Evolutionary conservation across 768 basidiomycete genomes (phyloP), one percentile per base, ranked within the genome.

Genomic region (Pulveroboletus sp.): DNA sequence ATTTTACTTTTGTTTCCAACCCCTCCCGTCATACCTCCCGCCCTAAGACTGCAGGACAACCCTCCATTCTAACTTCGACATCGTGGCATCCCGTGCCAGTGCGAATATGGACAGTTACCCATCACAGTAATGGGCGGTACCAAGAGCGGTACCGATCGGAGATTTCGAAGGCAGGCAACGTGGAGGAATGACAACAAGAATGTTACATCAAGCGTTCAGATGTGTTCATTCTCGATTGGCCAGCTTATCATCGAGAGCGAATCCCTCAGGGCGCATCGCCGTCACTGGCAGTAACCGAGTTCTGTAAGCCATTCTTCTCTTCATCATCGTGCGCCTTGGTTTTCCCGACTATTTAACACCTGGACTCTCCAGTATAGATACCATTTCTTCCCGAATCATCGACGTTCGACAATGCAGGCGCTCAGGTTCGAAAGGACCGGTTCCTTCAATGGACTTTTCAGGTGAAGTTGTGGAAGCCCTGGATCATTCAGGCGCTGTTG

Each of bases 391-490:
- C 23, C n/a, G 13, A 26, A 17, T 49, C 47, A 29, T 41, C 45
- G 35, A 24, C 36, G 27, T 36, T 43, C 47, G 2, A 61, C 32
- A 6, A 69, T 71, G 68, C 64, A 63, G 30, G 68, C 69, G 2
- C 64, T 69, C 16, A 57, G 59, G 49, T 66, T 69, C 36, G 63
- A 67, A 30, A 59, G 60, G 46, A 61, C 61, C 6, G 68, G 68
- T 14, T 68, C 69, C 4, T 54, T 68, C 24, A 59, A 69, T 37
- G 50, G 68, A 69, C 32, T 71, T 71, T 31, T 70, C 68, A 2
- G 68, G 68, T 0, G 60, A 70, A n/a, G 64, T 69, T 24, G 59
- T 64, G 11, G 66, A 69, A 29, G 69, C 65, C 1, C 31, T 63
- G 41, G 63, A 69, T 19, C 47, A 60, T 4, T 22, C 50, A 2